These are phyloP conservation scores for Suhomyces canberraensis DNA, from an alignment of 805 yeast genomes.

Conservation along the genomic window DNA sequence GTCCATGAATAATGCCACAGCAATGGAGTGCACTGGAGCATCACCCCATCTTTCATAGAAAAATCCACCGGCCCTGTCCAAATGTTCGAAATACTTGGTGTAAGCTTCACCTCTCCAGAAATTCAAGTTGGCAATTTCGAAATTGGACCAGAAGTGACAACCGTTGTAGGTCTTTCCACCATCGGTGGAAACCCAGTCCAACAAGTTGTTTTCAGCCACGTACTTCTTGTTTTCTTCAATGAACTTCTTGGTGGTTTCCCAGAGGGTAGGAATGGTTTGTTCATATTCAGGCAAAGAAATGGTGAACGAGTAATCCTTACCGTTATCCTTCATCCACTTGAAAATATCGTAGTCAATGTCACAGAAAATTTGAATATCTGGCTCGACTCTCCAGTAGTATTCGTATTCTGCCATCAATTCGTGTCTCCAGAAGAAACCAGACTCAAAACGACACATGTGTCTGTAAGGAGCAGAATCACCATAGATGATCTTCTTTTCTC, in stretches of 20 bases:
- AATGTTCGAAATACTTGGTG: constrained; percentile 61
- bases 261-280: constrained; percentile 82
- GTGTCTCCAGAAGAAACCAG: constrained; percentile 85
- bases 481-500: constrained; percentile 56
- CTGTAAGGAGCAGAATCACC: constrained; percentile 76
- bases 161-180: constrained; percentile 67
- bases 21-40: constrained; percentile 89
- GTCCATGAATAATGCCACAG: constrained; percentile 74
- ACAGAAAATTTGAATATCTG: constrained; percentile 75
- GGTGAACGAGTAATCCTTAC: constrained; percentile 84
- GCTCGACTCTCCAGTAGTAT: constrained; percentile 95
- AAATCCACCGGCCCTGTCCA: constrained; percentile 86
- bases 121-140: constrained; percentile 72
- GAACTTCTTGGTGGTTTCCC: constrained; percentile 73
- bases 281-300: constrained; percentile 78
- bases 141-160: constrained; percentile 91
- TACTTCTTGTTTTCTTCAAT: constrained; percentile 56
- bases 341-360: constrained; percentile 88
- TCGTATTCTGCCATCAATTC: constrained; percentile 71
- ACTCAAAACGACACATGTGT: constrained; percentile 91
- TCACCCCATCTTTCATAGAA: constrained; percentile 95
- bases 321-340: constrained; percentile 67
- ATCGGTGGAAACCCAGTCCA: constrained; percentile 70
- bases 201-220: constrained; percentile 59
- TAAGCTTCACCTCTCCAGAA: constrained; percentile 78